phyloP scores from a whole-genome alignment of 2,329 filamentous ascomycete species.

The Aspergillus tubingensis region DNA sequence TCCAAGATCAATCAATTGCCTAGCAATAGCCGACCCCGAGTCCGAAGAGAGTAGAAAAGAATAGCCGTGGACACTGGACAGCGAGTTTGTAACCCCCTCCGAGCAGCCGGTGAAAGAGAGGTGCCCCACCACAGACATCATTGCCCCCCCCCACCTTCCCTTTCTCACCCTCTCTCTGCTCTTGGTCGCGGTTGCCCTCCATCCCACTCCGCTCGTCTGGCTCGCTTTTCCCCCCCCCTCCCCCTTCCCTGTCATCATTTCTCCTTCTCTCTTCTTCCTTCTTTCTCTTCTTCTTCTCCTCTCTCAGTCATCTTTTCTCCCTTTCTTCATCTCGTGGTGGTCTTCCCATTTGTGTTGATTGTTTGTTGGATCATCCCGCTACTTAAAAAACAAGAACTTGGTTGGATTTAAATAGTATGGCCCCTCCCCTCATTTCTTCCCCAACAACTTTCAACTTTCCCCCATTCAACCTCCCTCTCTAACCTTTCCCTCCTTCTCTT shows the following conservation, averaged over 20 bases:
- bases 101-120: constrained; percentile 18
- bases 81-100: background rate
- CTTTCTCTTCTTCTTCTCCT: constrained; percentile 11
- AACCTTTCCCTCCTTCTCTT: constrained; percentile 7
- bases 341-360: constrained; percentile 15
- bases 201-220: constrained; percentile 14
- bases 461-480: constrained; percentile 17
- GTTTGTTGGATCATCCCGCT: constrained; percentile 5
- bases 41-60: background rate
- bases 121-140: constrained; percentile 36
- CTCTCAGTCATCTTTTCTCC: constrained; percentile 17
- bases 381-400: background rate
- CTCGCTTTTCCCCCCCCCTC: constrained; percentile 15
- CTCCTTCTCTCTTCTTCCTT: constrained; percentile 15
- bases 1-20: background rate
- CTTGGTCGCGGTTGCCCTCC: background rate
- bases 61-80: background rate
- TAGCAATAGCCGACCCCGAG: background rate
- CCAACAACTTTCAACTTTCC: constrained; percentile 8
- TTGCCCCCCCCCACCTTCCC: constrained; percentile 35
- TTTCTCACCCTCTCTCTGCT: constrained; percentile 12
- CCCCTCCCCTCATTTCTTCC: constrained; percentile 2
- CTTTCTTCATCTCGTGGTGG: constrained; percentile 23
- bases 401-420: constrained; percentile 21
- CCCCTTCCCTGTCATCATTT: constrained; percentile 13